Conservation (phyloP, 345 rosid species). For the Salix caprea region DNA sequence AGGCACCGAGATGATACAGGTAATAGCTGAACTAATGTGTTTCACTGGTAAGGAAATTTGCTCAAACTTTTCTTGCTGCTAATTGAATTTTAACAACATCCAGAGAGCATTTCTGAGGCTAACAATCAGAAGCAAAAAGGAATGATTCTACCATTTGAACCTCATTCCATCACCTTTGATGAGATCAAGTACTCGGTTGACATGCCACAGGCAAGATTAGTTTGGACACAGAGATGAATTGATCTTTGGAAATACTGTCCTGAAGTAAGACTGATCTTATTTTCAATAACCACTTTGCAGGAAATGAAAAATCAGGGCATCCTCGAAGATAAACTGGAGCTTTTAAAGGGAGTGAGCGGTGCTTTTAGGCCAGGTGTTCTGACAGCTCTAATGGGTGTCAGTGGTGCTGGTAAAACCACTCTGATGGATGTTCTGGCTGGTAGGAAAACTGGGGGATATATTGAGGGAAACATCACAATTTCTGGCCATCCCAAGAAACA, state of each 20-base stretch:
- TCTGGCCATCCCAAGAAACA: conserved; percentile 78
- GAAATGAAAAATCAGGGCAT: conserved; percentile 60
- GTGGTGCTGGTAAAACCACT: conserved; percentile 90
- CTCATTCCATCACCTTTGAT: conserved; percentile 53
- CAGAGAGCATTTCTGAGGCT: neutral
- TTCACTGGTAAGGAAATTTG: neutral
- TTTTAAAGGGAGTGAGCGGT: conserved; percentile 70
- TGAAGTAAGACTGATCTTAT: neutral
- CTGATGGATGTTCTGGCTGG: conserved; percentile 90
- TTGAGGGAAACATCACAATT: conserved; percentile 57
- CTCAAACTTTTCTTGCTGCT: neutral
- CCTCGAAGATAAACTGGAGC: conserved; percentile 51
- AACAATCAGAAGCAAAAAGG: conserved; percentile 35
- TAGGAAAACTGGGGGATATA: conserved; percentile 75
- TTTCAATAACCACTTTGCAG: conserved; percentile 20
- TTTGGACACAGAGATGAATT: neutral
- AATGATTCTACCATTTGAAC: conserved; percentile 70
- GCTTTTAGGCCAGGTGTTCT: conserved; percentile 85
- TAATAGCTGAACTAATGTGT: neutral
- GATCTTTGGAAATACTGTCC: neutral
- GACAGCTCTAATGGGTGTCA: conserved; percentile 75
- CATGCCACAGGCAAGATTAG: conserved; percentile 59
- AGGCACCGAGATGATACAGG: neutral
- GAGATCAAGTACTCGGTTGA: conserved; percentile 58
- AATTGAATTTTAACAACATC: neutral